Base-by-base conservation (phyloP, 2,329 filamentous ascomycete genomes). In the Hymenoscyphus fraxineus region DNA sequence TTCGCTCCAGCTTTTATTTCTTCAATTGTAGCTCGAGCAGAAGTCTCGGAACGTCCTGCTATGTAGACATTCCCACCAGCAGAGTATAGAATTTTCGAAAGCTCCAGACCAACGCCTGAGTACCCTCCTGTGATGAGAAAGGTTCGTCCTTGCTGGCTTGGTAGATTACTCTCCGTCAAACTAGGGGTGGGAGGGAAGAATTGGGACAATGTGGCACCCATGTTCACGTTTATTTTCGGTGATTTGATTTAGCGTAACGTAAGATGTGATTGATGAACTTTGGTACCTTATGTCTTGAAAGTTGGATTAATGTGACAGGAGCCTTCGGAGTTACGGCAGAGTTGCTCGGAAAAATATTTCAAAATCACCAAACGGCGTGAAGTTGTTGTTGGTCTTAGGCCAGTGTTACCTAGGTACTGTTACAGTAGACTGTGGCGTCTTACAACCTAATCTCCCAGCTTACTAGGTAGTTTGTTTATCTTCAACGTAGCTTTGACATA, bases 61-160 rank as follows among this genome's bases (percentile, higher is more conserved):
- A 54, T 31, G 19, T 54, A 54, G 10, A 54, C 13, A 10, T 15
- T 54, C 10, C 47, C 47, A 54, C 47, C 47, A 12, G 19, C 47
- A 13, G 6, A 7, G n/a, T 54, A 54, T 2, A 54, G 19, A 27
- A 54, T n/a, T 10, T 54, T 54, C 19, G 47, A 12, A 84, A 77
- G 55, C n/a, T 35, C 15, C 6, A 58, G 55, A n/a, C 55, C 27
- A 35, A 58, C 31, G 35, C 31, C 55, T 16, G 55, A 58, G n/a
- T n/a, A 58, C 6, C 55, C 31, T 9, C 31, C 55, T 16, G 55
- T 58, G 55, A 58, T 58, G 55, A 35, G 31, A 16, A 35, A 35
- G 3, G n/a, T n/a, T 58, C 55, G 31, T 35, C 55, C 55, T n/a
- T 58, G 35, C n/a, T 58, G 27, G 35, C 35, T 19, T 6, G 27